Percentiles rank a stretch among this genome's conserved stretches.
These are phyloP conservation scores for Candida glaebosa DNA, from an alignment of 805 yeast species.

Conservation along the genomic window DNA sequence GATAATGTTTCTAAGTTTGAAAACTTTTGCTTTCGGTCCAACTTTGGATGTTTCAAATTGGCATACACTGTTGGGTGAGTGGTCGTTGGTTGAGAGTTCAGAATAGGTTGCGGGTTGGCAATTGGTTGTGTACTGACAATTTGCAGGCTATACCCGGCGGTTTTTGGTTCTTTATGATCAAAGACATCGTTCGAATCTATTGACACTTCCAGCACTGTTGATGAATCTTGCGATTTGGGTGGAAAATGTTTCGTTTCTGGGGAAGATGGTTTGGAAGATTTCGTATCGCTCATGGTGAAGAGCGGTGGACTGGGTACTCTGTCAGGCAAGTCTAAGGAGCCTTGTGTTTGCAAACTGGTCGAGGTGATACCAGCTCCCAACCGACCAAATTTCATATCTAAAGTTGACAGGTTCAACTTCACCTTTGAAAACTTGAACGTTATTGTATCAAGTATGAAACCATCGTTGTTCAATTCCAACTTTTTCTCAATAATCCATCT, in stretches of 20 bases:
- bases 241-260: neutral
- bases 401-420: conserved; percentile 16
- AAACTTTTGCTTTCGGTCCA: neutral
- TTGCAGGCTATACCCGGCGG: no score
- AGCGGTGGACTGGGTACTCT: neutral
- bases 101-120: no score
- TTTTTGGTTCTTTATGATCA: neutral
- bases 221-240: conserved; percentile 1
- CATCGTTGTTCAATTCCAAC: conserved; percentile 48
- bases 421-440: conserved; percentile 49
- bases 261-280: neutral
- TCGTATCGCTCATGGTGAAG: neutral
- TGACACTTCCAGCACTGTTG: neutral
- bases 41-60: neutral
- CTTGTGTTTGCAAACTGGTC: neutral
- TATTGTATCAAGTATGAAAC: conserved; percentile 55
- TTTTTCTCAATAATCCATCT: conserved; percentile 40
- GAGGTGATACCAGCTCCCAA: conserved; percentile 31
- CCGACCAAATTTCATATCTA: conserved; percentile 20
- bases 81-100: no score
- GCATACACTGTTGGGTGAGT: neutral
- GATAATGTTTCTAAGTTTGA: neutral
- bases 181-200: neutral
- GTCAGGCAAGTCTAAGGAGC: neutral
- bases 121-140: neutral